Base-by-base conservation (phyloP, 1,139 yeast species). In the Diutina scorzettiae region DNA sequence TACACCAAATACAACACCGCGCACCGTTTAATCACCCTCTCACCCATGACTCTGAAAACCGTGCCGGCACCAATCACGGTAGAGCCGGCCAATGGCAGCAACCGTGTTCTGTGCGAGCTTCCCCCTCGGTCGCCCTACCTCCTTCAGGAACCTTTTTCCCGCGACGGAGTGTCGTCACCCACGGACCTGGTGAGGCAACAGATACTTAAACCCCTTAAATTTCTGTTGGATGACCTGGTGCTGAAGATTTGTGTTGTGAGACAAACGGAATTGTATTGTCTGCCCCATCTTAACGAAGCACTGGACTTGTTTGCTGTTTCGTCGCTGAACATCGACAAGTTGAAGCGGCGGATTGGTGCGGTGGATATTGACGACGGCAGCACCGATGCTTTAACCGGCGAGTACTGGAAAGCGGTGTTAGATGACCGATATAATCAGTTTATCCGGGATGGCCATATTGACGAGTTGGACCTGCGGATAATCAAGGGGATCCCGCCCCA, bases 401-500 rank as follows among this genome's bases (percentile, higher is more conserved):
- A 34, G 40, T 62, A 53, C 48, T 63, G 68, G 68, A 46, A 46
- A 29, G 45, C 41, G 2, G 46, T 57, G 28, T 48, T 61, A 29
- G 50, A 49, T 9, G 59, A 60, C 42, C 54, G 52, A 44, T 49
- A 52, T 31, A 53, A 51, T 42, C 52, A 50, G 42, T 50, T 49
- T 18, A 44, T 61, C 7, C 47, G 50, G 27, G 49, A 52, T 4
- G 50, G 53, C 27, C 46, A 48, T 8, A 50, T 56, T 7, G 50
- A 46, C 2, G 50, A 53, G 19, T 49, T 66, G 39, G 70, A 65
- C 41, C 42, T 43, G 12, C 53, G 58, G 7, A 44, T 68, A 20
- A 41, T 55, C 1, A 42, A 46, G n/a, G 72, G 71, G 1, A 59
- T 68, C 5, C 71, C 73, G 1, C 49, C 42, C 1, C 45, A 49